Evolutionary conservation across 2,329 filamentous ascomycete species (phyloP).

Genomic region (Trichoderma endophyticum): DNA sequence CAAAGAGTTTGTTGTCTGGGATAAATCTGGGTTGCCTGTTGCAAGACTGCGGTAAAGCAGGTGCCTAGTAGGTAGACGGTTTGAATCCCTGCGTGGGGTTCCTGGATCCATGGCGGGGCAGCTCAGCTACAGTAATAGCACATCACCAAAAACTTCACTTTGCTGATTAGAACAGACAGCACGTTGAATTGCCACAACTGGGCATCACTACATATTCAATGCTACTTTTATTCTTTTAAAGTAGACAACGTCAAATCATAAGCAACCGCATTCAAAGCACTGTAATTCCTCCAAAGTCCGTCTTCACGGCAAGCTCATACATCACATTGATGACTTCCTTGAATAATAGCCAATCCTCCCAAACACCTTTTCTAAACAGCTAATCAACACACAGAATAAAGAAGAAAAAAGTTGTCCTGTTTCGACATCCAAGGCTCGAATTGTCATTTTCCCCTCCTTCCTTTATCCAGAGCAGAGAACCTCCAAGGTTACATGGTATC

Average conservation of each 20-base stretch:
- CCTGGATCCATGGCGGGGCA: slow-evolving; percentile 8
- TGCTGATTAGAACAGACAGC: neutral
- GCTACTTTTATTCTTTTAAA: neutral
- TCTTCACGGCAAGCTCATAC: neutral
- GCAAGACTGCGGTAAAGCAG: neutral
- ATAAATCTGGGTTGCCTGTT: neutral
- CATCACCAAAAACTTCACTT: neutral
- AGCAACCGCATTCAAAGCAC: neutral
- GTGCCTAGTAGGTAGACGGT: slow-evolving; percentile 3
- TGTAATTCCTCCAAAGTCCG: neutral
- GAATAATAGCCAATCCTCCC: neutral
- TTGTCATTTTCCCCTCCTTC: slow-evolving; percentile 22
- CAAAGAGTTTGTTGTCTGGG: neutral
- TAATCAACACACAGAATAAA: neutral
- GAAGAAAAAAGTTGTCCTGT: neutral
- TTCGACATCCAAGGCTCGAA: slow-evolving; percentile 19
- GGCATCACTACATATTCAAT: neutral
- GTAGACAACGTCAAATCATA: neutral
- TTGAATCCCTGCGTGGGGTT: slow-evolving; percentile 9
- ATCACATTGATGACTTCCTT: neutral
- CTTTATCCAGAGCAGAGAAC: slow-evolving; percentile 24
- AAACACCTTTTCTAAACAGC: slow-evolving; percentile 15
- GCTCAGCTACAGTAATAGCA: neutral
- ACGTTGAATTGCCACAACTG: neutral
- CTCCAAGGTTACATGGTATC: slow-evolving; percentile 37